A percentile compares a stretch with the other conserved stretches of the same genome.
Conservation (phyloP, 768 basidiomycete genomes). For the Podaxis pistillaris region DNA sequence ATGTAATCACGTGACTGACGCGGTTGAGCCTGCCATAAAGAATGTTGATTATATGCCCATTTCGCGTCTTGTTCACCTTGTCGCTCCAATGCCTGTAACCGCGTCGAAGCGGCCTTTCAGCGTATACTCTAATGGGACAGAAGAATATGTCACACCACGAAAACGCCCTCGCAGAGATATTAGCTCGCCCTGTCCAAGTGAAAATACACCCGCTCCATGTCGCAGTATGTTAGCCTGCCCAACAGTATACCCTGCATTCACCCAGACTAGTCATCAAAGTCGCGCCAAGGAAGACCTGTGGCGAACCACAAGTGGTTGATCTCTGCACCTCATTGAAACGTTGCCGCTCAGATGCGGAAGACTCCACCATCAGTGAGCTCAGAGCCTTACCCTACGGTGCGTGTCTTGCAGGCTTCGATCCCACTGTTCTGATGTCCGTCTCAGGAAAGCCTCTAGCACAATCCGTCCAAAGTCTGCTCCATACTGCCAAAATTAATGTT, state of each 20-base stretch:
- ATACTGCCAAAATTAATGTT: slow-evolving; percentile 30
- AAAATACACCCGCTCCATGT: slow-evolving; percentile 17
- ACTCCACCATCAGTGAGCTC: not conserved
- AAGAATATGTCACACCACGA: not conserved
- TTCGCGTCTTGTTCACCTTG: not conserved
- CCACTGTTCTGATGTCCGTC: not conserved
- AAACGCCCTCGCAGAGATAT: slow-evolving; percentile 4
- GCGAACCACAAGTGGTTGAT: not conserved
- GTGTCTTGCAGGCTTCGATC: not conserved
- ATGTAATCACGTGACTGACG: slow-evolving; percentile 20
- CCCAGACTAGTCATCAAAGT: not conserved
- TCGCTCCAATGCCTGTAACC: slow-evolving; percentile 8
- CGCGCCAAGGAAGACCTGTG: not conserved
- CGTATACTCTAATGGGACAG: slow-evolving; percentile 9
- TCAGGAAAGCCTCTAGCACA: slow-evolving; percentile 2
- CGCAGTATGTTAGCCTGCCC: not conserved
- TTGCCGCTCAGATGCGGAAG: not conserved
- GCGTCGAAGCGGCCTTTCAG: slow-evolving; percentile 11
- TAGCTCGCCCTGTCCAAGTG: slow-evolving; percentile 26
- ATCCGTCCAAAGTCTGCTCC: slow-evolving; percentile 31
- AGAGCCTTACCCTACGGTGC: slow-evolving; percentile 18
- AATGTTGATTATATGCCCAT: not conserved
- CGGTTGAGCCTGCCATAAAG: slow-evolving; percentile 28
- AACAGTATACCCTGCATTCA: not conserved
- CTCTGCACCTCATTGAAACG: not conserved